Conservation (phyloP, 352 stramenopile species). For the Aphanomyces stellatus region DNA sequence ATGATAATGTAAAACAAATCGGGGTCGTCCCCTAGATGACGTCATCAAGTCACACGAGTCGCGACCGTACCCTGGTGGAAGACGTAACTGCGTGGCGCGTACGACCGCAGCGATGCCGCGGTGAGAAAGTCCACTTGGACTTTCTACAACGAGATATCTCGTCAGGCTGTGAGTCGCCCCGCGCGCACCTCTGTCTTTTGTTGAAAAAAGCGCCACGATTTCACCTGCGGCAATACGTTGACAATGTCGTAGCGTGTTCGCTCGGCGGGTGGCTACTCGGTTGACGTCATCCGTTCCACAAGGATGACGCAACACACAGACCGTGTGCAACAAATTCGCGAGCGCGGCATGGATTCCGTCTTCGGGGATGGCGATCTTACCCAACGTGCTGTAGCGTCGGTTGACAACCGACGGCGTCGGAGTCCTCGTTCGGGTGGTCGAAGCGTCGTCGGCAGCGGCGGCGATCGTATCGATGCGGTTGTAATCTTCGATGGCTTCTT, state of each 20-base stretch:
- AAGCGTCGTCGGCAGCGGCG: neutral
- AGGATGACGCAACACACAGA: neutral
- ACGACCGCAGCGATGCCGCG: neutral
- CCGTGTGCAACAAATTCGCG: neutral
- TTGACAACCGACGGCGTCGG: neutral
- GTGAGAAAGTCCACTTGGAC: constrained; percentile 10
- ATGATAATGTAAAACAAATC: constrained; percentile 14
- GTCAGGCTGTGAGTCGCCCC: neutral
- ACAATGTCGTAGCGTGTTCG: neutral
- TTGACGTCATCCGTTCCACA: neutral
- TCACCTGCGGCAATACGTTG: neutral
- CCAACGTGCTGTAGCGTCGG: neutral
- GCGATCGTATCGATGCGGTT: constrained; percentile 15
- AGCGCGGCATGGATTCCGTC: neutral
- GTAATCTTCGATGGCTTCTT: constrained; percentile 67
- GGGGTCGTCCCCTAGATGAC: constrained; percentile 2
- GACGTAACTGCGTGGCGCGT: neutral
- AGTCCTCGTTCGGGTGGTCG: neutral
- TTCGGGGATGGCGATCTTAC: neutral
- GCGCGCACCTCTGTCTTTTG: neutral
- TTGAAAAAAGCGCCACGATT: constrained; percentile 14
- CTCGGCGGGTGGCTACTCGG: neutral
- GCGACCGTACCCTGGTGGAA: constrained; percentile 4
- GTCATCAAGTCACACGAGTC: neutral
- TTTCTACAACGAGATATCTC: neutral